Percentiles rank a stretch among this genome's conserved stretches.
Conservation (phyloP, 2,329 filamentous ascomycete species). For the Diaporthe nobilis region DNA sequence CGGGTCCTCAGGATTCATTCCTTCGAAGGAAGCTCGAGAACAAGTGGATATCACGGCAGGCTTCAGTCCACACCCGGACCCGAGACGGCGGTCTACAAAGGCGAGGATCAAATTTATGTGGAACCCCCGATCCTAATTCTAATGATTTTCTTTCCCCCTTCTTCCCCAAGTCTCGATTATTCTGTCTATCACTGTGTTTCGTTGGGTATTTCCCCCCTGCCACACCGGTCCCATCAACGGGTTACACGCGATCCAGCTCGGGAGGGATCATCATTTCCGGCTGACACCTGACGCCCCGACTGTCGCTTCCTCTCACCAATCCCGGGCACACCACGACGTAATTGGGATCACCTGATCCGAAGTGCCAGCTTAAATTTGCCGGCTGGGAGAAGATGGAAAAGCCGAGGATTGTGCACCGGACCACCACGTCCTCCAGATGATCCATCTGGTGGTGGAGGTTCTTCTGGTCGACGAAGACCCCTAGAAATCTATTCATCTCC, state of each 20-base stretch:
- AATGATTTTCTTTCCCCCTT: background rate
- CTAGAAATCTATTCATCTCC: slow-evolving; percentile 53
- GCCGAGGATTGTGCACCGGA: slow-evolving; percentile 58
- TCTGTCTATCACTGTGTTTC: background rate
- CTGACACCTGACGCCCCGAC: slow-evolving; percentile 32
- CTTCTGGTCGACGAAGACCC: slow-evolving; percentile 50
- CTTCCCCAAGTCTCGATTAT: background rate
- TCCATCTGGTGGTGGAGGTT: slow-evolving; percentile 52
- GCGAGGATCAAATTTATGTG: slow-evolving; percentile 14
- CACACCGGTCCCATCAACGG: slow-evolving; percentile 16
- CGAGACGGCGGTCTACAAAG: slow-evolving; percentile 16
- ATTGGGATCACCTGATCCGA: background rate
- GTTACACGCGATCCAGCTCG: slow-evolving; percentile 31
- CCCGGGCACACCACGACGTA: slow-evolving; percentile 33
- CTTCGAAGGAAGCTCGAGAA: slow-evolving; percentile 27
- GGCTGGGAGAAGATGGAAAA: slow-evolving; percentile 60
- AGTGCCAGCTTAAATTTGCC: slow-evolving; percentile 46
- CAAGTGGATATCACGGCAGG: slow-evolving; percentile 28
- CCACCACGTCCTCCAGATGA: slow-evolving; percentile 56
- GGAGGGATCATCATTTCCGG: slow-evolving; percentile 30
- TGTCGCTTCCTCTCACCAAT: slow-evolving; percentile 37
- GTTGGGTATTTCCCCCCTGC: background rate
- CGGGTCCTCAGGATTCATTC: slow-evolving; percentile 22
- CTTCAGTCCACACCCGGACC: slow-evolving; percentile 8
- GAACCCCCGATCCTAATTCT: background rate